These are phyloP conservation scores for Zoysia pacifica DNA, from an alignment of 176 grass and related monocot genomes.

Conservation along the genomic window DNA sequence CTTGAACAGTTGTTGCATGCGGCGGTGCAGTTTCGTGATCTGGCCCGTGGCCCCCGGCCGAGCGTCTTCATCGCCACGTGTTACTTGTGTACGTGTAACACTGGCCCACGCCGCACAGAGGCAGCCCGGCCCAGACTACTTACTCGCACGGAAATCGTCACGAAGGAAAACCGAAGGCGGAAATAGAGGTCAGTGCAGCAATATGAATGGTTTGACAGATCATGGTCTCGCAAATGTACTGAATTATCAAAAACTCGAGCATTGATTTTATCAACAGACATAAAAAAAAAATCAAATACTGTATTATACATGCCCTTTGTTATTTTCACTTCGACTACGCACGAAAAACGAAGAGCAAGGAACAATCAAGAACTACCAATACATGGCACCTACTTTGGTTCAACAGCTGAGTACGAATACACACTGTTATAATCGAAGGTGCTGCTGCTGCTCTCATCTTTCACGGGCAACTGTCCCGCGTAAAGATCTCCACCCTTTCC, in stretches of 20 bases:
- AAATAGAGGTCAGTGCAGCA: not conserved
- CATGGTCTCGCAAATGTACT: not conserved
- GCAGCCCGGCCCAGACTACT: not conserved
- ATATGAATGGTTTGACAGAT: constrained; percentile 10
- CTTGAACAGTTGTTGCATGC: constrained; percentile 44
- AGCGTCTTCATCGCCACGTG: not conserved
- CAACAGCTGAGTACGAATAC: constrained; percentile 48
- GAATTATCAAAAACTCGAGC: constrained; percentile 7
- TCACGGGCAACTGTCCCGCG: constrained; percentile 40
- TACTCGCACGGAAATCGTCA: not conserved
- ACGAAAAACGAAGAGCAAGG: constrained; percentile 12
- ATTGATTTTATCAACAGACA: constrained; percentile 34
- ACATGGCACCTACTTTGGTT: constrained; percentile 53
- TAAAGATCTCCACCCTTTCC: constrained; percentile 40
- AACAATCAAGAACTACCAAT: constrained; percentile 17
- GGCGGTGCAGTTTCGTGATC: not conserved
- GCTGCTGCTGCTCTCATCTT: constrained; percentile 44
- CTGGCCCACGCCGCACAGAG: not conserved
- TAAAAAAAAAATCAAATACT: not conserved
- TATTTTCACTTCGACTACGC: constrained; percentile 24
- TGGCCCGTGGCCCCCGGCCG: not conserved
- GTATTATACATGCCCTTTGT: constrained; percentile 19
- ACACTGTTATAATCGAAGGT: constrained; percentile 57
- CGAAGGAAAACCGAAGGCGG: not conserved
- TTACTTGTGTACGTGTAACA: too few relatives aligned